Evolutionary conservation across 2,329 filamentous ascomycete genomes (phyloP), one percentile per base, ranked within the genome.

Genomic region (Aspergillus calidoustus): DNA sequence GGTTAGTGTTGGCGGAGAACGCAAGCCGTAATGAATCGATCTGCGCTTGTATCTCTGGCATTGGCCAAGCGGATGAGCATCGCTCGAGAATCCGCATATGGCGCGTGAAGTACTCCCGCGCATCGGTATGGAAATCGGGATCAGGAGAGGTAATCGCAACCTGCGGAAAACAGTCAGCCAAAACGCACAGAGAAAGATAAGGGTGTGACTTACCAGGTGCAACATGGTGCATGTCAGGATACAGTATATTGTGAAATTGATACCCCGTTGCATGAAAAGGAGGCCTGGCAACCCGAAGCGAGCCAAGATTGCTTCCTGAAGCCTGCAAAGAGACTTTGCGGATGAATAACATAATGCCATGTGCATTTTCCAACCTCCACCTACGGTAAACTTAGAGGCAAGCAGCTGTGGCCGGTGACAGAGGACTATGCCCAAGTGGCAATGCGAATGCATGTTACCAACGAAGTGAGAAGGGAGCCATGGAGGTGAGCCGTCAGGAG

Each of bases 231-330:
- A 97, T 0, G 92, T 95, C 50, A 98, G 81, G 28, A 97, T 88
- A 59, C 89, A 88, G 72, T 98, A 98, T n/a, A 98, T 92, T 6
- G 92, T 92, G 72, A 97, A 98, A 77, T 93, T 97, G 74, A 96
- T 93, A 44, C 94, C 94, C 67, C 94, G 86, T 71, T 94, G 90
- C 94, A 97, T 97, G 78, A 90, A 96, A 69, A 95, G 84, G 17
- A 98, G 82, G 0, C 93, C 94, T 17, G 86, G 86, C 63, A 97
- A 81, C 3, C 93, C 92, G 75, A 89, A 96, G 0, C 86, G 85
- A 57, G 89, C 85, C 61, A 96, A 73, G 41, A 96, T 87, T 2
- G 89, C 89, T 77, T 98, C 94, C 72, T 97, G 93, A 6, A 97
- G 78, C 62, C 91, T 88, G 77, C 93, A 97, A 54, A 98, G 84